phyloP scores from a whole-genome alignment of 2,329 filamentous ascomycete species.

The Plenodomus tracheiphilus region DNA sequence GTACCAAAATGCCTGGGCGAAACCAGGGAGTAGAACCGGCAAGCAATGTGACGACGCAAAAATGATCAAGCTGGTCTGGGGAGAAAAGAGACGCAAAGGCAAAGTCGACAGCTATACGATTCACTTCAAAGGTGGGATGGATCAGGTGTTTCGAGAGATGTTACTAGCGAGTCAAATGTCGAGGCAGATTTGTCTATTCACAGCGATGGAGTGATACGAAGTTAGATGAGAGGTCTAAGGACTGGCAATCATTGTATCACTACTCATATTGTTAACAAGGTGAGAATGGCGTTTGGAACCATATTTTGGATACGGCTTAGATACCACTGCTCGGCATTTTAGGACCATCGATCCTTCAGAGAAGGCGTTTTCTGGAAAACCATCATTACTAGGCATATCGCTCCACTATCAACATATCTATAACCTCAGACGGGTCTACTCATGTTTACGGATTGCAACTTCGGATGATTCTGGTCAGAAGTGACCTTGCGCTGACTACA shows the following conservation, averaged over 20 bases:
- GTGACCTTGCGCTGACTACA: background rate
- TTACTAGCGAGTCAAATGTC: conserved; percentile 45
- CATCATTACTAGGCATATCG: background rate
- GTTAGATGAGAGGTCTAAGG: background rate
- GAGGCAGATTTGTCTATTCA: conserved; percentile 42
- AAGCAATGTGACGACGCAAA: conserved; percentile 41
- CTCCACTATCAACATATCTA: background rate
- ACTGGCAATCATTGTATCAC: conserved; percentile 3
- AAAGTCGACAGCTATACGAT: conserved; percentile 45
- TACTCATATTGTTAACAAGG: conserved; percentile 11
- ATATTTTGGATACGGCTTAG: conserved; percentile 8
- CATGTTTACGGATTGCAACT: too few relatives aligned
- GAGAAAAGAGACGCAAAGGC: conserved; percentile 42
- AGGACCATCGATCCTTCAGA: background rate
- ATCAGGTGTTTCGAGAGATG: conserved; percentile 43
- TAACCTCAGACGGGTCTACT: background rate
- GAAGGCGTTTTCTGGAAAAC: background rate
- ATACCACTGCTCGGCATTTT: conserved; percentile 19
- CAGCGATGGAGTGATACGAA: conserved; percentile 32
- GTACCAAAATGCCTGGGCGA: conserved; percentile 39
- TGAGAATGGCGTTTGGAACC: conserved; percentile 10
- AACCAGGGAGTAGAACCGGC: conserved; percentile 41
- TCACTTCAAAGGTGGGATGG: conserved; percentile 43
- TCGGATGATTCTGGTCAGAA: too few relatives aligned
- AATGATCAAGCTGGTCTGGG: conserved; percentile 38